Conservation (phyloP, 805 yeast species). For the Candida xiaguanensis region DNA sequence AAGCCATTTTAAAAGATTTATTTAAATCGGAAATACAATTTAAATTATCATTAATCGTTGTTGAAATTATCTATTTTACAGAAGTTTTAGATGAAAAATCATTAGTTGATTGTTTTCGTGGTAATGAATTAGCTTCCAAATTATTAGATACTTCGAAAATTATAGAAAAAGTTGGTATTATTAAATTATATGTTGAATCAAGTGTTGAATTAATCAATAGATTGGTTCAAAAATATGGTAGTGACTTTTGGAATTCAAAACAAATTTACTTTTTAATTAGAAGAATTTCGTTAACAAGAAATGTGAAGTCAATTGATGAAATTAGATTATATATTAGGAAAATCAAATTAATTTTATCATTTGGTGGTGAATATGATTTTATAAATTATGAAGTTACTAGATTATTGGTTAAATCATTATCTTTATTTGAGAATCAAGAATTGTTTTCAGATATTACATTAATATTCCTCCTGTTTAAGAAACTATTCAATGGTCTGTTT, state of each 20-base stretch:
- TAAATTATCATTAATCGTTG: conserved; percentile 28
- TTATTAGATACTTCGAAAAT: not conserved
- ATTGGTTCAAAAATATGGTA: conserved; percentile 19
- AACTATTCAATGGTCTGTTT: conserved; percentile 2
- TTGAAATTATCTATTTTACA: conserved; percentile 34
- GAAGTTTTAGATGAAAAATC: conserved; percentile 36
- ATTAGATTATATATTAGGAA: conserved; percentile 25
- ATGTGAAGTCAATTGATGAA: conserved; percentile 18
- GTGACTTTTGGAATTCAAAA: conserved; percentile 32
- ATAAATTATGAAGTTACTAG: conserved; percentile 15
- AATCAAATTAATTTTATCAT: conserved; percentile 32
- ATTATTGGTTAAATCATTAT: conserved; percentile 17
- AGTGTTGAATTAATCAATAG: conserved; percentile 22
- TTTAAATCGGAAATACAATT: conserved; percentile 21
- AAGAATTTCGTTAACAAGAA: conserved; percentile 24
- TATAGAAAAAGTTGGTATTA: conserved; percentile 12
- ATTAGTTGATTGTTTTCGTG: conserved; percentile 1
- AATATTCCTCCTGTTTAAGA: not conserved
- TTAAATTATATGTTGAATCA: conserved; percentile 21
- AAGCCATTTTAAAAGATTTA: conserved; percentile 13
- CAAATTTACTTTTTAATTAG: conserved; percentile 35
- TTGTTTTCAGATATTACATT: conserved; percentile 1
- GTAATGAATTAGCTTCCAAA: conserved; percentile 3
- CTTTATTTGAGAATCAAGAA: conserved; percentile 13
- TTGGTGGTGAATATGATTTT: not conserved